A percentile compares a stretch with the other conserved stretches of the same genome.
Conservation (phyloP, 345 rosid genomes). For the Aquilaria sinensis region DNA sequence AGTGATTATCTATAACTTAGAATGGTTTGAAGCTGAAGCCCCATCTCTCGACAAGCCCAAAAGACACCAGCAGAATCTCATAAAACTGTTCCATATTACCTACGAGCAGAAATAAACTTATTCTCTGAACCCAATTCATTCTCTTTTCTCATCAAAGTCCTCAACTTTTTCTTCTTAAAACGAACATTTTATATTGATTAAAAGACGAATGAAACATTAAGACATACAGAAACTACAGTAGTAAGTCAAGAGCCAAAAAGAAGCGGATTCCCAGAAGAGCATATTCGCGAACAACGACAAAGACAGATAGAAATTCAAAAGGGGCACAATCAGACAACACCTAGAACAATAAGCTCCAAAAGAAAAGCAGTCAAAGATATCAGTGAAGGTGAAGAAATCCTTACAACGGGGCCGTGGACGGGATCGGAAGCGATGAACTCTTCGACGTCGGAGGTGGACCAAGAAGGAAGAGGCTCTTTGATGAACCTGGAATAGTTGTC, state of each 20-base stretch:
- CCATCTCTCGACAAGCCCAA: no score
- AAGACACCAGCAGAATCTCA: no score
- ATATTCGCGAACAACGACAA: background rate
- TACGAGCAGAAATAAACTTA: no score
- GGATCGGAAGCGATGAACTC: slow-evolving; percentile 89
- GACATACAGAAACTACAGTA: no score
- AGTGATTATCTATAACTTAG: no score
- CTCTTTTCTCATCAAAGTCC: no score
- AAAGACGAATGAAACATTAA: no score
- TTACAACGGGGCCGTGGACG: slow-evolving; percentile 73
- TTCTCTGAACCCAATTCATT: no score
- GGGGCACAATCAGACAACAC: slow-evolving; percentile 2
- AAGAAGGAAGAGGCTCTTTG: slow-evolving; percentile 54
- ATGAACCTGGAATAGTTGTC: slow-evolving; percentile 55
- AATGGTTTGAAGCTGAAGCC: no score
- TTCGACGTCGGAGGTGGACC: slow-evolving; percentile 78
- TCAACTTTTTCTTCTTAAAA: no score
- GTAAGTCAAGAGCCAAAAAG: background rate
- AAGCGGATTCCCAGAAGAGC: background rate
- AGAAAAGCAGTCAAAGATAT: background rate
- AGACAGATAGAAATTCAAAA: background rate
- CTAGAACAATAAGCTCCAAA: background rate
- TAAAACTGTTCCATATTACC: no score
- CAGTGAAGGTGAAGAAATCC: background rate
- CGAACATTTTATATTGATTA: no score